Base-by-base conservation (phyloP, 2,329 filamentous ascomycete species). In the Lojkania enalia region DNA sequence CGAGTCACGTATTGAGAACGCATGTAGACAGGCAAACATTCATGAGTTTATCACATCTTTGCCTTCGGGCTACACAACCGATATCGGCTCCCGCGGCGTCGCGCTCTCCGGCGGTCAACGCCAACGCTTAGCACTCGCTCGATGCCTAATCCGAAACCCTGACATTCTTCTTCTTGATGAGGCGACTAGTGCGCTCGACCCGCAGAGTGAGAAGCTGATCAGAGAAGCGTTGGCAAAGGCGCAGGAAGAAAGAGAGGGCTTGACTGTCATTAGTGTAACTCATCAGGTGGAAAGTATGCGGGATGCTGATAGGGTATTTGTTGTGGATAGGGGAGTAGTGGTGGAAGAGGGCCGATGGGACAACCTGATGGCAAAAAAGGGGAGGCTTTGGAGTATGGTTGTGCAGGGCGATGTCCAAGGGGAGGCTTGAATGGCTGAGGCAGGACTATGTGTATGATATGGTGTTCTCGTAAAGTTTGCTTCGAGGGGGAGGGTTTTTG, bases 91-190 rank as follows among this genome's bases (percentile, higher is more conserved):
- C 35, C 86, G 87, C 2, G 87, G 88, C 0, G 75, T 85, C 19
- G 73, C 78, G 0, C 69, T 95, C 0, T 89, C 85, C 0, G 88
- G 88, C 65, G 91, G 91, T 23, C 91, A 96, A 71, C 95, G 95
- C 70, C 91, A 96, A 71, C 87, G 91, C 57, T 91, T 96, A 64
- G 90, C 90, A 7, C 95, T 96, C 70, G 89, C 90, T 4, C 79
- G 89, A 61, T 90, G 90, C 20, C 81, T 95, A 46, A 88, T 95
- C 30, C 90, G 86, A 23, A 87, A 95, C 58, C 90, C 90, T 1
- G 92, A 90, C 72, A 83, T 96, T 61, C 77, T 96, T 1, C 78
- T 96, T 0, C 83, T 96, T 5, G 91, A 96, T 54, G 91, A 96
- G 68, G 91, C 91, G 5, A 96, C 91, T 0, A 91, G 87, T 29